Evolutionary conservation across 2,329 filamentous ascomycete genomes (phyloP).

Genomic region (Rhinocladiella mackenziei): DNA sequence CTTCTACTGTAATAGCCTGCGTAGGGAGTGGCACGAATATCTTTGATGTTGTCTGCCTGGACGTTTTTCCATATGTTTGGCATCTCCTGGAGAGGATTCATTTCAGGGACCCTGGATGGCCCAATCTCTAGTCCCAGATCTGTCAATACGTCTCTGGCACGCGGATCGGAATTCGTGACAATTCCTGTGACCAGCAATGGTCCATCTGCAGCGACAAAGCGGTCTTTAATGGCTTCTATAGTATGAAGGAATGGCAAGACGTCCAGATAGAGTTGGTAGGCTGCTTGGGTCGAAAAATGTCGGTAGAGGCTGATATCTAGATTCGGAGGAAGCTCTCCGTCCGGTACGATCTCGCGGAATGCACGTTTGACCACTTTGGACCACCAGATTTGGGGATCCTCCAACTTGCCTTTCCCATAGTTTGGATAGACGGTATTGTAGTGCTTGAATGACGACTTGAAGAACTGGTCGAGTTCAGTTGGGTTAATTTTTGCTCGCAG

Average conservation of each 20-base stretch:
- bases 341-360: slow-evolving; percentile 32
- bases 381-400: slow-evolving; percentile 44
- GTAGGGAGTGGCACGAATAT: slow-evolving; percentile 2
- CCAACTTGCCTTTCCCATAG: slow-evolving; percentile 41
- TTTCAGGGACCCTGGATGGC: slow-evolving; percentile 31
- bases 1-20: slow-evolving; percentile 11
- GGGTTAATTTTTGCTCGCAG: slow-evolving; percentile 29
- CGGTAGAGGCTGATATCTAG: slow-evolving; percentile 37
- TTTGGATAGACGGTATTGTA: slow-evolving; percentile 38
- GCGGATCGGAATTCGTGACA: slow-evolving; percentile 47
- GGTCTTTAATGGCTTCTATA: slow-evolving; percentile 30
- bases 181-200: slow-evolving; percentile 41
- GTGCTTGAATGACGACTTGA: slow-evolving; percentile 37
- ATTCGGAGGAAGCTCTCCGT: slow-evolving; percentile 33
- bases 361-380: slow-evolving; percentile 39
- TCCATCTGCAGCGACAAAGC: slow-evolving; percentile 9
- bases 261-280: slow-evolving; percentile 42
- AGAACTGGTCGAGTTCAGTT: slow-evolving; percentile 32
- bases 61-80: slow-evolving; percentile 27
- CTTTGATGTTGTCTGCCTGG: no score
- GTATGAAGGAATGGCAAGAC: slow-evolving; percentile 37
- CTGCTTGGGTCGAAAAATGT: slow-evolving; percentile 39
- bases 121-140: slow-evolving; percentile 40
- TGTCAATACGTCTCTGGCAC: slow-evolving; percentile 39
- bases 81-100: no score